A percentile compares a stretch with the other conserved stretches of the same genome.
Conservation (phyloP, 176 grass and related monocot species). For the Eremochloa ophiuroides region DNA sequence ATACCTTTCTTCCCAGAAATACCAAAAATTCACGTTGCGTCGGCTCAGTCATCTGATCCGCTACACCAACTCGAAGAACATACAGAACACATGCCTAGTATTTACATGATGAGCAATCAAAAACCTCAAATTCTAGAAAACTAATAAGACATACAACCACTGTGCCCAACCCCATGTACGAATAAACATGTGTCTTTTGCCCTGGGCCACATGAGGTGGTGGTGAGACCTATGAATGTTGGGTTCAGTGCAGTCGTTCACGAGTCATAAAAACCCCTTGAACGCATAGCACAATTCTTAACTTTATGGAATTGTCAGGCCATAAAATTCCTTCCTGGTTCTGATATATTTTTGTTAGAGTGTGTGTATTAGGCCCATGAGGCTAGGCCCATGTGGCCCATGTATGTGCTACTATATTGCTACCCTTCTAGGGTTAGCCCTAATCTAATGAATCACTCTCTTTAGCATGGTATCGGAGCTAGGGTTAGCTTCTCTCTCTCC, state of each 20-base stretch:
- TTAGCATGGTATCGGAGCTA: too few relatives aligned
- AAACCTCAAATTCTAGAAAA: constrained; percentile 16
- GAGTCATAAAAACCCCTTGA: background rate
- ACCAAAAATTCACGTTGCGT: constrained; percentile 77
- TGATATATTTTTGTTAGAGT: too few relatives aligned
- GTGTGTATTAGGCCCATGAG: too few relatives aligned
- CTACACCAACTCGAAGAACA: constrained; percentile 84
- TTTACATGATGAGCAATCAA: constrained; percentile 42
- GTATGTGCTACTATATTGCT: too few relatives aligned
- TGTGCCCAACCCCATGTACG: background rate
- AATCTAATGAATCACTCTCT: too few relatives aligned
- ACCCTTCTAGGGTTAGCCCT: too few relatives aligned
- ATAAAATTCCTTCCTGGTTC: constrained; percentile 11
- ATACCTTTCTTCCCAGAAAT: constrained; percentile 91
- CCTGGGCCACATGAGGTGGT: background rate
- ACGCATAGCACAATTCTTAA: background rate
- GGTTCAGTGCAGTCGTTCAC: background rate
- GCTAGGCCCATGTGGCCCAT: too few relatives aligned
- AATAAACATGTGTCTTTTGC: too few relatives aligned
- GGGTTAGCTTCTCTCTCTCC: too few relatives aligned
- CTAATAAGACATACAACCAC: background rate
- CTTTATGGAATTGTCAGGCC: background rate
- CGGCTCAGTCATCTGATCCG: constrained; percentile 91
- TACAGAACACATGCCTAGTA: constrained; percentile 90
- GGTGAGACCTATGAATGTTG: background rate